phyloP scores from a whole-genome alignment of 208 protist species.

The Trypanosoma melophagium region DNA sequence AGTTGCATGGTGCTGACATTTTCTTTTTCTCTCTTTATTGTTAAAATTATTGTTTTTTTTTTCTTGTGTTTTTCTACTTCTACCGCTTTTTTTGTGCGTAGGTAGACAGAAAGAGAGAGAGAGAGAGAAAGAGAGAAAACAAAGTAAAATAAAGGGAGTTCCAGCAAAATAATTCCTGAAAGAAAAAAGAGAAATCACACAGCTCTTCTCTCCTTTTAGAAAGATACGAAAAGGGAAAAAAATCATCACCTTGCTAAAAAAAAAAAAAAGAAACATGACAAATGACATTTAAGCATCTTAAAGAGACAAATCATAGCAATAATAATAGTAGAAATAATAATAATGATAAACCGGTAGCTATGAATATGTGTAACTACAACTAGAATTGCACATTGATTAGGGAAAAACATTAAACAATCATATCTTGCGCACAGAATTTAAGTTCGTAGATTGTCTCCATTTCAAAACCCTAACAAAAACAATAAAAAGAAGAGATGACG shows the following conservation, averaged over 20 bases:
- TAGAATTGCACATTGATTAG: no score
- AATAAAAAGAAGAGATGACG: not conserved
- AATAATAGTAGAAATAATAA: no score
- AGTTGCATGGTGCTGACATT: slow-evolving; percentile 63
- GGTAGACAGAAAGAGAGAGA: not conserved
- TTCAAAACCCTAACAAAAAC: no score
- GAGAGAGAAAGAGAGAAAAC: not conserved
- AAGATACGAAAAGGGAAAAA: not conserved
- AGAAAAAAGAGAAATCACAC: slow-evolving; percentile 14
- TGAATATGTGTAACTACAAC: no score
- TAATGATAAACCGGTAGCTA: no score
- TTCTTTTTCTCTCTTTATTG: not conserved
- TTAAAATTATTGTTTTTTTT: not conserved
- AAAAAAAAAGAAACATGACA: not conserved
- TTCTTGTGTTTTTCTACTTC: not conserved
- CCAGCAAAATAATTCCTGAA: slow-evolving; percentile 1
- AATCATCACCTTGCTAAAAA: not conserved
- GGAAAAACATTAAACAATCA: no score
- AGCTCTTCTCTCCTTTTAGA: not conserved
- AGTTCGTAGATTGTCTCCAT: no score
- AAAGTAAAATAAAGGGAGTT: not conserved
- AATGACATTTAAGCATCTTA: not conserved
- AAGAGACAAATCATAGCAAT: not conserved
- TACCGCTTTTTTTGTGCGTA: not conserved
- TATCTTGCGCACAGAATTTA: no score